These are phyloP conservation scores for Opeltia flavorubescens DNA, from an alignment of 495 filamentous ascomycete genomes.

Conservation along the genomic window DNA sequence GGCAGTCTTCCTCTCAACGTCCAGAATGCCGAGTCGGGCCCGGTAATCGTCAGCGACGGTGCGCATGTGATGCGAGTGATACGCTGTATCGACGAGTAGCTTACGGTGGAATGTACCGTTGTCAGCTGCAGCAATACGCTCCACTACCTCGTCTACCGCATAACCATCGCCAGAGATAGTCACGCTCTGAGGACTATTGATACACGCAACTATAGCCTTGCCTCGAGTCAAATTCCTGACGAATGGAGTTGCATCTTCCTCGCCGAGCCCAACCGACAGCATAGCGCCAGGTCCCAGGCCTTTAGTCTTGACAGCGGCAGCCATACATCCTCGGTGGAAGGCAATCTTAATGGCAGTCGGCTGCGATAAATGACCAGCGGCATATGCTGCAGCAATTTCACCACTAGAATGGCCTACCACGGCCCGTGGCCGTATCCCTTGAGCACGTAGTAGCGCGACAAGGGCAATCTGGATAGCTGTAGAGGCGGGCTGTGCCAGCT, in stretches of 20 bases:
- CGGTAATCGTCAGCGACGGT: constrained; percentile 21
- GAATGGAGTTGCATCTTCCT: constrained; percentile 14
- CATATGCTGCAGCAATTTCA: constrained; percentile 27
- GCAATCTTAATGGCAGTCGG: constrained; percentile 18
- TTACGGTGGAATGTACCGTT: constrained; percentile 23
- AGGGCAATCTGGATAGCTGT: constrained; percentile 31
- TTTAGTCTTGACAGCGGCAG: constrained; percentile 7
- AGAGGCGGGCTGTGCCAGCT: constrained; percentile 25
- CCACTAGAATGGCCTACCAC: no score
- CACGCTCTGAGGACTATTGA: constrained; percentile 24
- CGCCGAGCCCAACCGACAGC: constrained; percentile 21
- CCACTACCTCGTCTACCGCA: constrained; percentile 20
- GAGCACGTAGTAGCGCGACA: constrained; percentile 22
- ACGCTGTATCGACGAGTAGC: constrained; percentile 29
- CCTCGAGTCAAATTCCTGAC: constrained; percentile 10
- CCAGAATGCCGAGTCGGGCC: constrained; percentile 19
- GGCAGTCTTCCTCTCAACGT: not conserved
- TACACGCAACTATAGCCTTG: constrained; percentile 18
- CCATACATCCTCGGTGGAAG: constrained; percentile 19
- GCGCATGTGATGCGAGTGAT: constrained; percentile 32
- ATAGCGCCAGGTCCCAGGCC: constrained; percentile 17
- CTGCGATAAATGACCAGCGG: constrained; percentile 15
- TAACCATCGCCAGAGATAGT: constrained; percentile 22
- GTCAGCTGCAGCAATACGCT: constrained; percentile 17
- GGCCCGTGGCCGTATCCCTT: constrained; percentile 18